A percentile compares a stretch with the other conserved stretches of the same genome.
These are phyloP conservation scores for Ceratocystis harringtonii DNA, from an alignment of 2,329 filamentous ascomycete genomes.

Conservation along the genomic window DNA sequence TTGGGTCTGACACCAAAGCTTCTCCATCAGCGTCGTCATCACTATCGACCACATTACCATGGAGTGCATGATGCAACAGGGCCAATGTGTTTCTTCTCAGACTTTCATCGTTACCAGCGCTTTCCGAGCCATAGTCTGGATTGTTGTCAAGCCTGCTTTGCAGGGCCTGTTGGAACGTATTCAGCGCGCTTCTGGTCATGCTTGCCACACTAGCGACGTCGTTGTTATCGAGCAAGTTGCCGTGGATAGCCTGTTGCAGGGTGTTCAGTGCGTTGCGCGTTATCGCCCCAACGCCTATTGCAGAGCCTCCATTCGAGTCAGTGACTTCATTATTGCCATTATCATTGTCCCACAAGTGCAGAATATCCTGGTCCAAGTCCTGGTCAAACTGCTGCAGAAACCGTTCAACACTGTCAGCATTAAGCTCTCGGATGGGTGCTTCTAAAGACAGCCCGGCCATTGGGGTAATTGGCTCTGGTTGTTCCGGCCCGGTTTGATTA, in stretches of 20 bases:
- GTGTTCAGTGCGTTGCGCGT: slow-evolving; percentile 12
- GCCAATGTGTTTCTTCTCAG: slow-evolving; percentile 11
- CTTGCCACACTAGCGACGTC: slow-evolving; percentile 14
- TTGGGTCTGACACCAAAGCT: not conserved
- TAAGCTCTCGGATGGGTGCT: slow-evolving; percentile 14
- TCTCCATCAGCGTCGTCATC: slow-evolving; percentile 24
- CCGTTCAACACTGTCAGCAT: slow-evolving; percentile 16
- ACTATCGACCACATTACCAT: slow-evolving; percentile 23
- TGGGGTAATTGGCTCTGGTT: not conserved
- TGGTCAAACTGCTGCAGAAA: slow-evolving; percentile 23
- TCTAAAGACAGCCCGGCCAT: not conserved
- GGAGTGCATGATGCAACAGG: slow-evolving; percentile 14
- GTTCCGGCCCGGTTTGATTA: too few species aligned
- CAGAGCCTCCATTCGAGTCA: slow-evolving; percentile 30
- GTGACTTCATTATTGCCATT: slow-evolving; percentile 18
- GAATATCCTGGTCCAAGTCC: slow-evolving; percentile 40
- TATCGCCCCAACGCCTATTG: slow-evolving; percentile 19
- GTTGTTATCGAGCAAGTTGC: slow-evolving; percentile 13
- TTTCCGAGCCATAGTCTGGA: slow-evolving; percentile 32
- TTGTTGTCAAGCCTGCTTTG: slow-evolving; percentile 29
- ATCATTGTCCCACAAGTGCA: slow-evolving; percentile 42
- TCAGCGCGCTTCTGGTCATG: slow-evolving; percentile 13
- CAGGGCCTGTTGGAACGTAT: slow-evolving; percentile 13
- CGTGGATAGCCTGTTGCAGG: slow-evolving; percentile 15
- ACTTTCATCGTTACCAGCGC: slow-evolving; percentile 26